Conservation (phyloP, 2,329 filamentous ascomycete genomes). For the Ophiostoma ips region DNA sequence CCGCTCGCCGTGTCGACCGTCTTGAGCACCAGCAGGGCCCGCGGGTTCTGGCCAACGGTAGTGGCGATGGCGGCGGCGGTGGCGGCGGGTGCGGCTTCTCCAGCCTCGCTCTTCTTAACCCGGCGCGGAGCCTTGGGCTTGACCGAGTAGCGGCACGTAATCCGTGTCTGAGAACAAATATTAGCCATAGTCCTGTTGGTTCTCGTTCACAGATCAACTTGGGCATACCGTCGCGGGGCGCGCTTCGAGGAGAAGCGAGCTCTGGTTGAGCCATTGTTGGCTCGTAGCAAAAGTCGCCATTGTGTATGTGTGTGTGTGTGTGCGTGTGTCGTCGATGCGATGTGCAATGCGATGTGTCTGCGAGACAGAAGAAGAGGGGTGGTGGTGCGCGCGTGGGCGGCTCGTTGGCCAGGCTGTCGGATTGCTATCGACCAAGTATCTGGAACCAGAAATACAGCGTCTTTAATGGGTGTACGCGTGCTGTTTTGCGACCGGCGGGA, state of each 20-base stretch:
- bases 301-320: neutral
- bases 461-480: no score
- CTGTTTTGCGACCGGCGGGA: neutral
- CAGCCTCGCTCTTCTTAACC: slow-evolving; percentile 12
- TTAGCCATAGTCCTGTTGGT: no score
- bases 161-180: slow-evolving; percentile 58
- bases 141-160: slow-evolving; percentile 87
- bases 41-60: slow-evolving; percentile 26
- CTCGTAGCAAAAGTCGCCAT: slow-evolving; percentile 76
- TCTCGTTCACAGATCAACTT: neutral
- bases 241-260: slow-evolving; percentile 70
- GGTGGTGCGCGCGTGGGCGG: neutral
- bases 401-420: neutral
- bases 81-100: slow-evolving; percentile 13
- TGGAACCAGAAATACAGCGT: neutral
- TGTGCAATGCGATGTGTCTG: neutral
- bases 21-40: slow-evolving; percentile 67
- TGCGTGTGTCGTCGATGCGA: neutral
- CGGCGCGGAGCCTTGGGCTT: slow-evolving; percentile 24
- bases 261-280: slow-evolving; percentile 86
- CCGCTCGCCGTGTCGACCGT: slow-evolving; percentile 77
- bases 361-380: neutral
- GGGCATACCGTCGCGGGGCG: slow-evolving; percentile 63
- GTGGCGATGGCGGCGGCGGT: slow-evolving; percentile 16
- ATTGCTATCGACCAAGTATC: neutral